Evolutionary conservation across 75 land plant genomes (phyloP).

Genomic region (Gnetum montanum): DNA sequence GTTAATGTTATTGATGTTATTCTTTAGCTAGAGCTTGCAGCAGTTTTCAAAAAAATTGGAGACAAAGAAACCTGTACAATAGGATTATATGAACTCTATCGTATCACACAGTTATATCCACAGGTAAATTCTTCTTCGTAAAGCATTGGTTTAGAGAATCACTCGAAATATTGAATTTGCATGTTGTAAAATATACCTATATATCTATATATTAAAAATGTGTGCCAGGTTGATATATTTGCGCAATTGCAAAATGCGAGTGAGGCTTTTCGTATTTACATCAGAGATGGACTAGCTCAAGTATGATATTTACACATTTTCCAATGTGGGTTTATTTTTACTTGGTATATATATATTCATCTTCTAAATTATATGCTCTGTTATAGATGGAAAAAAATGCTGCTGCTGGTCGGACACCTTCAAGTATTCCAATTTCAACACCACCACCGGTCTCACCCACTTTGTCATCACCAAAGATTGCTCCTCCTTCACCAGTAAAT

Average conservation of each 20-base stretch:
- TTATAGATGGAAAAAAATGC: conserved; percentile 92
- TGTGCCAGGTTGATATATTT: conserved; percentile 99
- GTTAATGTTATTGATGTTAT: too few relatives aligned
- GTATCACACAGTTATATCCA: conserved; percentile 94
- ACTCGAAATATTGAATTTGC: neutral
- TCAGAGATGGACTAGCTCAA: conserved; percentile 92
- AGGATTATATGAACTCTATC: conserved; percentile 91
- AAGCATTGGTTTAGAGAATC: neutral
- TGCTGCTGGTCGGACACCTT: conserved; percentile 87
- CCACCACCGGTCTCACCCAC: conserved; percentile 78
- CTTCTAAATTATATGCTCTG: too few relatives aligned
- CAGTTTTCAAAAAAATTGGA: conserved; percentile 99
- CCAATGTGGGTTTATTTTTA: neutral
- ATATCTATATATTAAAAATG: too few relatives aligned
- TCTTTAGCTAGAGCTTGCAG: conserved; percentile 95
- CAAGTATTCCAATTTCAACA: conserved; percentile 76
- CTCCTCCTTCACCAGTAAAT: conserved; percentile 56
- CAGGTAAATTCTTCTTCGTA: conserved; percentile 52
- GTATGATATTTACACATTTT: conserved; percentile 16
- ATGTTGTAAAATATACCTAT: too few relatives aligned
- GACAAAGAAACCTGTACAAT: conserved; percentile 97
- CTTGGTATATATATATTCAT: too few relatives aligned
- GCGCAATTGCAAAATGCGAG: conserved; percentile 99
- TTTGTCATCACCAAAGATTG: conserved; percentile 52
- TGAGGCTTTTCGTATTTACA: conserved; percentile 95